Base-by-base conservation (phyloP, 768 basidiomycete genomes). In the Cytidiella melzeri region DNA sequence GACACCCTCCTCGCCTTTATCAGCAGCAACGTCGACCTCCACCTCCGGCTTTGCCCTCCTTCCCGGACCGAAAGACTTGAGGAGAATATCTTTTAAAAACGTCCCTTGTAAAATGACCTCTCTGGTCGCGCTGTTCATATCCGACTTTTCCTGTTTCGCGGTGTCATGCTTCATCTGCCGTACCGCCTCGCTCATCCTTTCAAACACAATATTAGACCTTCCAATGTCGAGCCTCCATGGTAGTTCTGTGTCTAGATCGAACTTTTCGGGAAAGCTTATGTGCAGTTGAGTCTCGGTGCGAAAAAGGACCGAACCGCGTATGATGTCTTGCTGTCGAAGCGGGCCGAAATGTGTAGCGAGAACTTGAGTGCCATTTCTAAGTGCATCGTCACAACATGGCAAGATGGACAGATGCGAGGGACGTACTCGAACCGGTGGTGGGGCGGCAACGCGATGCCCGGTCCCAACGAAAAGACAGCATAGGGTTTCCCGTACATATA, bases 191-290 rank as follows among this genome's bases (percentile, higher is more conserved):
- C 79, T 73, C 80, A 92, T 91, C 38, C 87, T 76, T 25, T 80
- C 71, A 52, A 76, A 82, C 12, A 81, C 73, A 41, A 88, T 73
- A 52, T 81, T 79, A 20, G 81, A 81, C 9, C 73, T 72, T 4
- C 84, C 86, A 2, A 91, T 62, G 58, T 94, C 92, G 40, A 94
- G 59, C 34, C 80, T 60, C 83, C 84, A 90, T 37, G 57, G 15
- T 18, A 19, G 48, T 2, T 76, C 76, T 2, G 73, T 68, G 37
- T 61, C 64, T 13, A 75, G 43, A 2, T 66, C 73, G 62, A 66
- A 80, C 47, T 53, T 61, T 12, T 82, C 73, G 1, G 72, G 67
- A 50, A 90, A 89, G 1, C 73, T 69, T 18, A 90, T 63, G 12
- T 74, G 73, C 38, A 91, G 63, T 41, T 80, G 74, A 10, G 79